Conservation (phyloP, 208 protist genomes). For the Leishmania martiniquensis region DNA sequence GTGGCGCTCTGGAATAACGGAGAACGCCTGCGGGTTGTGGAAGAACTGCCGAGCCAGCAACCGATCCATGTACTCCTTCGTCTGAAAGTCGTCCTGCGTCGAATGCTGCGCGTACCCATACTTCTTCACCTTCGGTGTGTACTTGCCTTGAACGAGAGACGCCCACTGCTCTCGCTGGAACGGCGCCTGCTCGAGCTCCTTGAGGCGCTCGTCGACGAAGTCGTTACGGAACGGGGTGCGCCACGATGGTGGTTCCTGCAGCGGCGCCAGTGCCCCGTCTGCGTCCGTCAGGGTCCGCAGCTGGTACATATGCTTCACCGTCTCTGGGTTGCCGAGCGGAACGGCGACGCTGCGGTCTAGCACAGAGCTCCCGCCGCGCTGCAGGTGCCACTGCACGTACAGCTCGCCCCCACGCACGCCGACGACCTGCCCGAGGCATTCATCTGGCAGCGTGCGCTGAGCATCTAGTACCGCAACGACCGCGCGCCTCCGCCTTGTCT, state of each 20-base stretch:
- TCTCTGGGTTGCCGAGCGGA: constrained; percentile 50
- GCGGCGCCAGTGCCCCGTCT: constrained; percentile 34
- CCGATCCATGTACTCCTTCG: constrained; percentile 91
- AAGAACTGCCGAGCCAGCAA: constrained; percentile 87
- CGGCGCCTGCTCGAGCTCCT: constrained; percentile 70
- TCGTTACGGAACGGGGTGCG: constrained; percentile 92
- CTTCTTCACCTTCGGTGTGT: constrained; percentile 85
- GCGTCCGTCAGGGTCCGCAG: constrained; percentile 34
- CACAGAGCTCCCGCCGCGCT: constrained; percentile 43
- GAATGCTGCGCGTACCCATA: constrained; percentile 91
- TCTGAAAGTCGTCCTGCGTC: constrained; percentile 90
- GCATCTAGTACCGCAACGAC: constrained; percentile 41
- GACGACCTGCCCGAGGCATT: constrained; percentile 80
- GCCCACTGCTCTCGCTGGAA: constrained; percentile 82
- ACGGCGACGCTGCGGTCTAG: constrained; percentile 79
- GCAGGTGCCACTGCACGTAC: constrained; percentile 85
- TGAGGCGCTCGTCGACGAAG: constrained; percentile 78
- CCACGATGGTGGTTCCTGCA: constrained; percentile 88
- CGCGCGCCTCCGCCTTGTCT: constrained; percentile 32
- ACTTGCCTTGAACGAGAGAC: constrained; percentile 78
- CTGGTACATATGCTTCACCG: constrained; percentile 45
- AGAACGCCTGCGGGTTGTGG: constrained; percentile 84
- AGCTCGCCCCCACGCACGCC: constrained; percentile 75
- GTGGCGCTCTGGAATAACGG: constrained; percentile 77
- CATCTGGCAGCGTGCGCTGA: constrained; percentile 62